Conservation (phyloP, 495 filamentous ascomycete genomes). For the Penicillium fimorum region DNA sequence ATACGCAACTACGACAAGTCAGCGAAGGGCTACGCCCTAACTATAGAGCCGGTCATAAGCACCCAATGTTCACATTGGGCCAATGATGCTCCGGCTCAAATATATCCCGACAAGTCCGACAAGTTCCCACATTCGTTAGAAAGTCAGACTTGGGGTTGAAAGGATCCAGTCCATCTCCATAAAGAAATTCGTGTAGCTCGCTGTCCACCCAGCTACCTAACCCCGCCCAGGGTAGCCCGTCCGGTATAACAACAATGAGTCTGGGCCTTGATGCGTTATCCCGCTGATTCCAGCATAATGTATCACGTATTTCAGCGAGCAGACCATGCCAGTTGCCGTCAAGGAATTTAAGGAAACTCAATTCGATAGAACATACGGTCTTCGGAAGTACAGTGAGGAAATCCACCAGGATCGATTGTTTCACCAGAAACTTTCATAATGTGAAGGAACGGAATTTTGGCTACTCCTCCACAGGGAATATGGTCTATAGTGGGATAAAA, state of each 20-base stretch:
- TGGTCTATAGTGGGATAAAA: constrained; percentile 8
- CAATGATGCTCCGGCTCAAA: too few relatives aligned
- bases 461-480: constrained; percentile 18
- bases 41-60: too few relatives aligned
- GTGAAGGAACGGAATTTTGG: constrained; percentile 13
- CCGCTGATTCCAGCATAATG: constrained; percentile 15
- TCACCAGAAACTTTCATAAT: neutral
- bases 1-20: too few relatives aligned
- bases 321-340: constrained; percentile 5
- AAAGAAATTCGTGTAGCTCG: constrained; percentile 16
- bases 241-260: constrained; percentile 7
- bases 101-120: too few relatives aligned
- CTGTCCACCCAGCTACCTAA: constrained; percentile 7
- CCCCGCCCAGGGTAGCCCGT: neutral
- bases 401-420: constrained; percentile 5
- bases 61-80: too few relatives aligned
- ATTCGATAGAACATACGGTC: constrained; percentile 10
- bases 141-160: neutral
- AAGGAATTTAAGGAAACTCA: constrained; percentile 12
- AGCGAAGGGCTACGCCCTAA: too few relatives aligned
- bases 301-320: constrained; percentile 14
- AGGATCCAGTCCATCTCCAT: constrained; percentile 17
- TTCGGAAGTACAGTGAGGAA: constrained; percentile 8
- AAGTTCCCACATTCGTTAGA: too few relatives aligned
- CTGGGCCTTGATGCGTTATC: constrained; percentile 9